phyloP scores from a whole-genome alignment of 441 rosid genomes.

The Mallotus repandus region DNA sequence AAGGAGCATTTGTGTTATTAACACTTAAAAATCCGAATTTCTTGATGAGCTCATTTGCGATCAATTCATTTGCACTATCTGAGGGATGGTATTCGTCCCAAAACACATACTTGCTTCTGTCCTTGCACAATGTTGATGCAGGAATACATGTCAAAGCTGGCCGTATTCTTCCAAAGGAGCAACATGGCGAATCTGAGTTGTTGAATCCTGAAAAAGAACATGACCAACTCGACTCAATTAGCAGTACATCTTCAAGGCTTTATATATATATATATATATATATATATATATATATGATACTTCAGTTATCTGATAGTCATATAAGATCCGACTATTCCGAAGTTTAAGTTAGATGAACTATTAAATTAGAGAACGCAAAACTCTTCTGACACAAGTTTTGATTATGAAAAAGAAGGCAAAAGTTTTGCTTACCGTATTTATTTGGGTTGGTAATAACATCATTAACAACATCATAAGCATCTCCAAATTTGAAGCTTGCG shows the following conservation, averaged over 20 bases:
- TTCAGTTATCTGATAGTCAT: too few relatives aligned
- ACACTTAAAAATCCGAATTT: conserved; percentile 51
- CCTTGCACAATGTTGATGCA: conserved; percentile 70
- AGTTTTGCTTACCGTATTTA: conserved; percentile 49
- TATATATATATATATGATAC: too few relatives aligned
- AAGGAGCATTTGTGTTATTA: conserved; percentile 38
- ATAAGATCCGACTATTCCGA: too few relatives aligned
- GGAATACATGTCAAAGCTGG: conserved; percentile 89
- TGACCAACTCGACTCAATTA: too few relatives aligned
- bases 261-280: too few relatives aligned
- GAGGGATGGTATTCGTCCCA: conserved; percentile 98
- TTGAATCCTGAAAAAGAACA: conserved; percentile 48
- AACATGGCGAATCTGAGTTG: conserved; percentile 86
- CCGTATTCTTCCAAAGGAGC: conserved; percentile 74
- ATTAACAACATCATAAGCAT: conserved; percentile 76
- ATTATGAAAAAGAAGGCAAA: not conserved
- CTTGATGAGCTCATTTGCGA: conserved; percentile 73
- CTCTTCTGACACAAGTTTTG: too few relatives aligned
- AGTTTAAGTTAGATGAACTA: too few relatives aligned
- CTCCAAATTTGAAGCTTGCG: conserved; percentile 67
- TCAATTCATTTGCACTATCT: conserved; percentile 71
- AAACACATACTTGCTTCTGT: conserved; percentile 85
- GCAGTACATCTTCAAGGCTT: too few relatives aligned
- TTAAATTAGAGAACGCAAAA: too few relatives aligned
- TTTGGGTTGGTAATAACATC: conserved; percentile 66